Evolutionary conservation across 2,329 filamentous ascomycete species (phyloP).

Genomic region (Aspergillus flavus): DNA sequence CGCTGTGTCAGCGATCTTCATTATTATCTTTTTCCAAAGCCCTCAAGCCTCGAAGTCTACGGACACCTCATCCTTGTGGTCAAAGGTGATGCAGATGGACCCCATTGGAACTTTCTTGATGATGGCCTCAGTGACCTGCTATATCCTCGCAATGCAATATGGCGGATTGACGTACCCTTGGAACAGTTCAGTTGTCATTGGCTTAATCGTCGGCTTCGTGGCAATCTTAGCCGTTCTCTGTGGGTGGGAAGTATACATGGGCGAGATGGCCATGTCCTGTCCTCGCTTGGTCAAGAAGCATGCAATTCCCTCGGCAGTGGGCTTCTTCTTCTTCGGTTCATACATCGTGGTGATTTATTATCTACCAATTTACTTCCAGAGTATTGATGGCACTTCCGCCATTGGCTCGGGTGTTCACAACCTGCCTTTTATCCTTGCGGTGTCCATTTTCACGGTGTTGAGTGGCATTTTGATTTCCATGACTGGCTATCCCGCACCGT

Average conservation of each 20-base stretch:
- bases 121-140: constrained; percentile 22
- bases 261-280: constrained; percentile 17
- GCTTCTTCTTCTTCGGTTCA: background rate
- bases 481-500: too few species aligned
- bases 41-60: background rate
- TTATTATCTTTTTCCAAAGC: constrained; percentile 49
- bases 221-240: background rate
- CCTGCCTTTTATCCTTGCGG: constrained; percentile 26
- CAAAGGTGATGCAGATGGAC: constrained; percentile 44
- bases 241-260: background rate
- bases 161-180: constrained; percentile 13
- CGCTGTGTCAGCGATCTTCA: constrained; percentile 48
- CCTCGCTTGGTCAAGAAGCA: background rate
- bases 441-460: too few species aligned
- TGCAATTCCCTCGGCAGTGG: background rate
- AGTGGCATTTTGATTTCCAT: too few species aligned
- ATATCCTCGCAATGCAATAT: constrained; percentile 26
- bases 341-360: constrained; percentile 33
- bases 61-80: constrained; percentile 30
- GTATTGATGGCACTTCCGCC: constrained; percentile 44
- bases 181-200: background rate
- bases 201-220: constrained; percentile 3
- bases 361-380: constrained; percentile 52
- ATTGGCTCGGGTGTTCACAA: constrained; percentile 49
- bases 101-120: constrained; percentile 36